phyloP scores from a whole-genome alignment of 495 filamentous ascomycete species.

The Penicillium parvum region DNA sequence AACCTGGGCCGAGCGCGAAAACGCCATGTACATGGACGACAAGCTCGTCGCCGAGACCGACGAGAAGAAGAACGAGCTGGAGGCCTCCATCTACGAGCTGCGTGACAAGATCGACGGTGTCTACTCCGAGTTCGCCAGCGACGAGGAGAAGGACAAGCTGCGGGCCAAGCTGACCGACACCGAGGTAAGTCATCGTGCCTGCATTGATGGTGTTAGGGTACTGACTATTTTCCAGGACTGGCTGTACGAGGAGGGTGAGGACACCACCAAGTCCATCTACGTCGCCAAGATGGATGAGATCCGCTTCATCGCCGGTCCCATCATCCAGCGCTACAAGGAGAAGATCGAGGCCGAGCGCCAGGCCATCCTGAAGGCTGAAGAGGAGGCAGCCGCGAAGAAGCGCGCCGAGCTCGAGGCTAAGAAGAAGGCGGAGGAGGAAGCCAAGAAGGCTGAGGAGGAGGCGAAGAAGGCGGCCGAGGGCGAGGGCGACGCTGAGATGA shows the following conservation, averaged over 20 bases:
- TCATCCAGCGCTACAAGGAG: constrained; percentile 92
- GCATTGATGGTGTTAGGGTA: background rate
- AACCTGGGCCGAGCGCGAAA: constrained; percentile 70
- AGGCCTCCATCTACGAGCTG: constrained; percentile 93
- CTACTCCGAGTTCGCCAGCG: constrained; percentile 81
- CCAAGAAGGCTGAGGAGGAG: constrained; percentile 47
- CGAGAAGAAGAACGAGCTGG: constrained; percentile 99
- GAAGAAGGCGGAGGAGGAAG: constrained; percentile 51
- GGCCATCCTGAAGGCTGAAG: constrained; percentile 65
- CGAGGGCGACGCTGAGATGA: constrained; percentile 51
- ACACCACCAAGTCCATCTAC: constrained; percentile 90
- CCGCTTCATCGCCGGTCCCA: constrained; percentile 80
- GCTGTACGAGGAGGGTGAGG: constrained; percentile 97
- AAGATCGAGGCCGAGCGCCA: constrained; percentile 87
- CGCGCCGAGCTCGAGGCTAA: constrained; percentile 65
- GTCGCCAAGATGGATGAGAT: constrained; percentile 94
- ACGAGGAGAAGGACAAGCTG: constrained; percentile 88
- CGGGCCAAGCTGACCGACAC: constrained; percentile 69
- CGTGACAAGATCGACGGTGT: constrained; percentile 89
- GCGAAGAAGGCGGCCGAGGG: constrained; percentile 38
- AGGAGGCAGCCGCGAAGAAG: constrained; percentile 81
- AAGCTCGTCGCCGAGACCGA: constrained; percentile 98
- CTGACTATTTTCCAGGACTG: constrained; percentile 63
- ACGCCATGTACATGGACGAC: constrained; percentile 92
- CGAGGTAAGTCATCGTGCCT: constrained; percentile 64